A percentile compares a stretch with the other conserved stretches of the same genome.
Conservation (phyloP, 257 asterid genomes). For the Nicotiana benthamiana region DNA sequence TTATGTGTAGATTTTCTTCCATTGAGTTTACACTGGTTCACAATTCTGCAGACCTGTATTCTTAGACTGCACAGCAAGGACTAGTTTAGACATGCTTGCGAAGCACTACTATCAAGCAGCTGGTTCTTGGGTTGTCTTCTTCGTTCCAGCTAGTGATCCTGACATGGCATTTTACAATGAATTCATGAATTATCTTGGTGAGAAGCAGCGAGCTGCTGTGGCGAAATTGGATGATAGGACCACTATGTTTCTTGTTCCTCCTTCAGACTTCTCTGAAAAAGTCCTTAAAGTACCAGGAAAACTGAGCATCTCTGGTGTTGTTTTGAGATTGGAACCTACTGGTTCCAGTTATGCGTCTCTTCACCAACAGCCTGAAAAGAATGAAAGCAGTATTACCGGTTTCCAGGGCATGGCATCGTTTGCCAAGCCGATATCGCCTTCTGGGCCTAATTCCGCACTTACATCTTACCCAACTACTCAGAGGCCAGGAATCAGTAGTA, state of each 20-base stretch:
- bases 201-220: constrained; percentile 87
- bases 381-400: constrained; percentile 25
- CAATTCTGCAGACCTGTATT: constrained; percentile 61
- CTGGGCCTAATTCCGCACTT: constrained; percentile 39
- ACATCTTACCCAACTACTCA: constrained; percentile 22
- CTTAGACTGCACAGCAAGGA: constrained; percentile 91
- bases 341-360: constrained; percentile 36
- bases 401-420: constrained; percentile 26
- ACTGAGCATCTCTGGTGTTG: constrained; percentile 84
- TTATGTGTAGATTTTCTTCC: not conserved
- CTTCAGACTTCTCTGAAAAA: constrained; percentile 87
- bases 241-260: constrained; percentile 90
- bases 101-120: constrained; percentile 88
- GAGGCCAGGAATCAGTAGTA: constrained; percentile 21
- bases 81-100: constrained; percentile 86
- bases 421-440: constrained; percentile 47
- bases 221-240: constrained; percentile 71
- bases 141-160: constrained; percentile 79
- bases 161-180: constrained; percentile 81
- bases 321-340: constrained; percentile 54
- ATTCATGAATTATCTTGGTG: constrained; percentile 81
- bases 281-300: constrained; percentile 86
- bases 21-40: not conserved
- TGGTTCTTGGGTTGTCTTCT: constrained; percentile 77
- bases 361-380: constrained; percentile 33